These are phyloP conservation scores for Geotrichum cucujoidarum DNA, from an alignment of 1,139 yeast species.

Conservation along the genomic window DNA sequence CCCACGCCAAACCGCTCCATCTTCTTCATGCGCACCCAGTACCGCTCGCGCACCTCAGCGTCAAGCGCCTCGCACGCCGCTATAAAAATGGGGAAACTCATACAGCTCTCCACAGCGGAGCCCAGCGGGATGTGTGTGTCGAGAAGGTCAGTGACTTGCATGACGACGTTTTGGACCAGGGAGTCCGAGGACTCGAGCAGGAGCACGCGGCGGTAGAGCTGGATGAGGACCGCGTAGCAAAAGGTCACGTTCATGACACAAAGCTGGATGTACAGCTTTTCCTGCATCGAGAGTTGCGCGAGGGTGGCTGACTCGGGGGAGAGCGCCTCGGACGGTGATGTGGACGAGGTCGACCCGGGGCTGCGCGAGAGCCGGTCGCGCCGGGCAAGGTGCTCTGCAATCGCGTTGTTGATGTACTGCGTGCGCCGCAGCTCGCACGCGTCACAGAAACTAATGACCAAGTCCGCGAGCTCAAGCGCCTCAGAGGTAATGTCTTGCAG, in stretches of 20 bases:
- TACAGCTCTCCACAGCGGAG: slow-evolving; percentile 49
- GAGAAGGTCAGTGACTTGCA: slow-evolving; percentile 39
- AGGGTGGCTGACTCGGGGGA: neutral
- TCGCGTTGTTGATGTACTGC: slow-evolving; percentile 20
- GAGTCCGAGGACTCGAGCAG: slow-evolving; percentile 43
- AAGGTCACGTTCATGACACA: slow-evolving; percentile 49
- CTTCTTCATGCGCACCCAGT: slow-evolving; percentile 39
- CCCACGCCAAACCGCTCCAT: slow-evolving; percentile 46
- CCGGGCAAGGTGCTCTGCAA: slow-evolving; percentile 6
- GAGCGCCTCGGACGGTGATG: neutral
- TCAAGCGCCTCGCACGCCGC: slow-evolving; percentile 52
- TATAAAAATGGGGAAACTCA: slow-evolving; percentile 49
- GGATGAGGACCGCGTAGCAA: slow-evolving; percentile 49
- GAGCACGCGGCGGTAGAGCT: slow-evolving; percentile 49
- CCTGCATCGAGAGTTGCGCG: slow-evolving; percentile 13
- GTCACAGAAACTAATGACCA: slow-evolving; percentile 27
- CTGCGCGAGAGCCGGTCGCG: slow-evolving; percentile 1
- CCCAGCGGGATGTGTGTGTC: slow-evolving; percentile 42
- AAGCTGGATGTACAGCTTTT: slow-evolving; percentile 39
- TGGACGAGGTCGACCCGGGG: neutral
- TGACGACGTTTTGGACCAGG: slow-evolving; percentile 45
- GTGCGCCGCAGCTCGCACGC: slow-evolving; percentile 21
- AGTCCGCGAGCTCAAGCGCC: slow-evolving; percentile 28
- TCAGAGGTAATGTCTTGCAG: slow-evolving; percentile 25
- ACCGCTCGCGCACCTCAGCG: slow-evolving; percentile 36